phyloP scores from a whole-genome alignment of 148 eudicot genomes.

The Camellia sinensis region DNA sequence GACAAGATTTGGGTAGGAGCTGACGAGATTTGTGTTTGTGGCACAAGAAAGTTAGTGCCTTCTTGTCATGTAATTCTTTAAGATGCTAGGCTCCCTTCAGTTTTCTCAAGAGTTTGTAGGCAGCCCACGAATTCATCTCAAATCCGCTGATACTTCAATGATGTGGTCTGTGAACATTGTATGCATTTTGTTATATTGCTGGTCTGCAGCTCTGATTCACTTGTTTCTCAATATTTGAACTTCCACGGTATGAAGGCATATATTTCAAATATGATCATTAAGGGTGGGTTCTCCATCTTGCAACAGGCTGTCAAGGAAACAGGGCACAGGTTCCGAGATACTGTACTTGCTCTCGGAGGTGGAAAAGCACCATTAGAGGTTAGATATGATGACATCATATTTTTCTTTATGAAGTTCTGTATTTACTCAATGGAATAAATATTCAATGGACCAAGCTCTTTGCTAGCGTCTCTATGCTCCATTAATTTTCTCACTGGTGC shows the following conservation, averaged over 20 bases:
- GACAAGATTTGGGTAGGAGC: background rate
- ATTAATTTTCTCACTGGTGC: background rate
- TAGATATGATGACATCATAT: background rate
- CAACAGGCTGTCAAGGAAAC: constrained; percentile 83
- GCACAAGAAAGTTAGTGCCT: background rate
- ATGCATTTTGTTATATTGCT: background rate
- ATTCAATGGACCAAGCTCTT: background rate
- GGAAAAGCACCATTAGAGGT: constrained; percentile 93
- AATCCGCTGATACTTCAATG: background rate
- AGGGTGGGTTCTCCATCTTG: background rate
- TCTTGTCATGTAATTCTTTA: background rate
- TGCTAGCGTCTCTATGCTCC: background rate
- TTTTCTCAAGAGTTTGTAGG: background rate
- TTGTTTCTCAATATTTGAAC: background rate
- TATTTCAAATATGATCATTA: background rate
- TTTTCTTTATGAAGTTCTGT: background rate
- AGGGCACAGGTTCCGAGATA: constrained; percentile 89
- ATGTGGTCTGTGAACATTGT: background rate
- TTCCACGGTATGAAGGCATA: background rate
- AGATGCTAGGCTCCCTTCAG: background rate
- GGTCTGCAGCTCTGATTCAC: background rate
- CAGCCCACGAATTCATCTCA: background rate
- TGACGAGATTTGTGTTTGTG: background rate
- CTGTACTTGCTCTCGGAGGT: constrained; percentile 96
- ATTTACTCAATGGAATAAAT: background rate